Base-by-base conservation (phyloP, 768 basidiomycete species). In the Sistotremastrum suecicum region DNA sequence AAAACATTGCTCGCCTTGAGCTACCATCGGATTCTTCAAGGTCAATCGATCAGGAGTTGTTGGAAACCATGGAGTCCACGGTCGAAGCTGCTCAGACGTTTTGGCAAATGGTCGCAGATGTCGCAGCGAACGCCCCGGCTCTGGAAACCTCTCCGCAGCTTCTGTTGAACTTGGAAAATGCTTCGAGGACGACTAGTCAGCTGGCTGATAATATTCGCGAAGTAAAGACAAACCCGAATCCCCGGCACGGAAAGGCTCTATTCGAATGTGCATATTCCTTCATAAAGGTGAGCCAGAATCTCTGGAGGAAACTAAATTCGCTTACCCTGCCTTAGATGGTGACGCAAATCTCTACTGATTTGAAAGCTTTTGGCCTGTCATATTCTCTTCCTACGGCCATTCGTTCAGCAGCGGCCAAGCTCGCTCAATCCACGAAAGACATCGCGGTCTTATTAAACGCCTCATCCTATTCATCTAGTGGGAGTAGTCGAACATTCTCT, bases 391-490 rank as follows among this genome's bases (percentile, higher is more conserved):
- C 76, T 10, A 62, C 75, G 3, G 61, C 68, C 34, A 66, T 92
- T 38, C 75, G 84, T 48, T 72, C 67, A 45, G 77, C 79, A 55
- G 78, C 89, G 66, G 74, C 80, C 37, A 74, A 75, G 51, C 70
- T 95, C 47, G 85, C 82, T 20, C 83, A 85, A 54, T 74, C 80
- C 8, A 88, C 89, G 7, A 80, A 92, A 60, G 87, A 87, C 59
- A 83, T 90, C 54, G 80, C 85, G 42, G 85, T 88, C 52, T 67
- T 94, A 41, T 66, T 92, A 11, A 85, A 88, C 55, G 81, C 89
- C 41, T 88, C 89, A 5, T 86, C 83, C 0, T 78, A 85, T 52
- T 75, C 86, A 38, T 74, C 79, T 7, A 62, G 72, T 3, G 58
- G 73, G 10, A 71, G 72, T 6, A 63, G 65, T 37, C 67, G 76